Percentiles rank a stretch among this genome's conserved stretches.
phyloP scores from a whole-genome alignment of 257 asterid species.

The Ligustrum vulgare region DNA sequence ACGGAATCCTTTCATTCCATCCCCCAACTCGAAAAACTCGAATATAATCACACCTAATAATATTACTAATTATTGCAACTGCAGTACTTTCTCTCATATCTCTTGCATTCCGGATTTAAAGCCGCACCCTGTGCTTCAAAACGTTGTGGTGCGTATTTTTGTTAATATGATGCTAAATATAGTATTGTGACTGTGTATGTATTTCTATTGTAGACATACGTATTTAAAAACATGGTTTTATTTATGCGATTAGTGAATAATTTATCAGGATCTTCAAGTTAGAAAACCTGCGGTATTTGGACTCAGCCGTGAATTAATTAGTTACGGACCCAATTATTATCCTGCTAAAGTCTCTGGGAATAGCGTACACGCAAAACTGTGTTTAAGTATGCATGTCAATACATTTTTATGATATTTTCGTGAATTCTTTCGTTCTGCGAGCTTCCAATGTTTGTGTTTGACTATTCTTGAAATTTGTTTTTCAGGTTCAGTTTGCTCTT shows the following conservation, averaged over 20 bases:
- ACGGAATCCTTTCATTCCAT: slow-evolving; percentile 19
- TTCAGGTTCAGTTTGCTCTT: neutral
- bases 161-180: neutral
- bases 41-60: neutral
- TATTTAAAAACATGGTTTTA: neutral
- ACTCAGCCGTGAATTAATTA: neutral
- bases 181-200: neutral
- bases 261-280: neutral
- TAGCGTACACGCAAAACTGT: neutral
- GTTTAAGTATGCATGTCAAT: neutral
- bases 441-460: neutral
- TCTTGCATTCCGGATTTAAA: slow-evolving; percentile 2
- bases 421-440: neutral
- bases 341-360: neutral
- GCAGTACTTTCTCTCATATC: slow-evolving; percentile 3
- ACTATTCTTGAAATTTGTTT: neutral
- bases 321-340: neutral
- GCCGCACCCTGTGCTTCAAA: slow-evolving; percentile 18
- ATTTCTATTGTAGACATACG: neutral
- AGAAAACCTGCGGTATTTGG: neutral
- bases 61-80: slow-evolving; percentile 4
- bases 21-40: slow-evolving; percentile 9
- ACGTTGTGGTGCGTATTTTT: slow-evolving; percentile 26
- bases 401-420: neutral
- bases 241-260: neutral